Conservation (phyloP, 768 basidiomycete species). For the Ramaria sp. region DNA sequence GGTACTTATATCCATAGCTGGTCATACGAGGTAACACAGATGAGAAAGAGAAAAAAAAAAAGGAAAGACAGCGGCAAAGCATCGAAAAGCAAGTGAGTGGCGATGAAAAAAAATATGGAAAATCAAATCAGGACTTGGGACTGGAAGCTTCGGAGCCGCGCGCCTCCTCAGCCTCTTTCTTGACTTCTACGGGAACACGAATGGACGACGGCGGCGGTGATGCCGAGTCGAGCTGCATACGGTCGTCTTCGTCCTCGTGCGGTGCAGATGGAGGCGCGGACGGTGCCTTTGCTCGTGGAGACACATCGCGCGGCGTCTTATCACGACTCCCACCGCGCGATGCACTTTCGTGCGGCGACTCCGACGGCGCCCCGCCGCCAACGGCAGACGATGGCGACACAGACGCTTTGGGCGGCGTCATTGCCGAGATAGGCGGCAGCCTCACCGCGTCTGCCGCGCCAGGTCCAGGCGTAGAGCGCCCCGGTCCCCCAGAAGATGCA, state of each 20-base stretch:
- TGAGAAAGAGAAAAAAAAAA: background rate
- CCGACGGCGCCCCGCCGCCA: background rate
- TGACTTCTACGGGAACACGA: background rate
- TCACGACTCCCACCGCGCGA: background rate
- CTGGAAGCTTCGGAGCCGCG: background rate
- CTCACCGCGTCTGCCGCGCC: background rate
- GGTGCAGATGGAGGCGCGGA: background rate
- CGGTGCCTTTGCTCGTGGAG: background rate
- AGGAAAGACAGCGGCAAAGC: background rate
- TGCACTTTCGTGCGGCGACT: background rate
- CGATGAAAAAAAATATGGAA: background rate
- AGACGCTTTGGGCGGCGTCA: background rate
- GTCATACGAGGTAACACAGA: background rate
- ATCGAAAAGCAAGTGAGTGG: background rate
- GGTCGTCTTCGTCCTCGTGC: conserved; percentile 27
- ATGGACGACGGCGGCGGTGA: background rate
- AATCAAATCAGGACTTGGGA: background rate
- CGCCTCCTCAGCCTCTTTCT: background rate
- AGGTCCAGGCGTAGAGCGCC: background rate
- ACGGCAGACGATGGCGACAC: background rate
- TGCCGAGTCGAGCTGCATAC: conserved; percentile 38
- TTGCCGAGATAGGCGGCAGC: background rate
- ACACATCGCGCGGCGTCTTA: background rate
- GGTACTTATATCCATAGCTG: too few species aligned
- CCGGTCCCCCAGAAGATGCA: background rate